phyloP scores from a whole-genome alignment of 805 yeast genomes.

The Starmerella roubikii region DNA sequence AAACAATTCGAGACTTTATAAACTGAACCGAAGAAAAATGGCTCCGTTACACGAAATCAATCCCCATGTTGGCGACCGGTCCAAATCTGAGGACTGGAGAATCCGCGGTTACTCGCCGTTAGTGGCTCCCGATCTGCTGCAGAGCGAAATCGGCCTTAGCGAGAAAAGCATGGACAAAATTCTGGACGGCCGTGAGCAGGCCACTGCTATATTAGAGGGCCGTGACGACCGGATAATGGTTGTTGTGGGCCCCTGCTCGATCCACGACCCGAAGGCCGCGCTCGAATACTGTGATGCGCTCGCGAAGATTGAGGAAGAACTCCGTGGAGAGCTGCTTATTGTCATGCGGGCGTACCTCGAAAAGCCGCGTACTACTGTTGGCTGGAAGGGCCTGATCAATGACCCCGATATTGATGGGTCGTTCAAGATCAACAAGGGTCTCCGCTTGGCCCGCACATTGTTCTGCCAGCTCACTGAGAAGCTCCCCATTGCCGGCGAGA shows the following conservation, averaged over 20 bases:
- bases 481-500: slow-evolving; percentile 91
- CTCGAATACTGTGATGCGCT: slow-evolving; percentile 69
- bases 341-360: slow-evolving; percentile 97
- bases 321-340: slow-evolving; percentile 63
- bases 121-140: slow-evolving; percentile 87
- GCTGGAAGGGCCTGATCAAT: slow-evolving; percentile 96
- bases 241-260: slow-evolving; percentile 93
- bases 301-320: slow-evolving; percentile 41
- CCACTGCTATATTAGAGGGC: slow-evolving; percentile 62
- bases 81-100: slow-evolving; percentile 22
- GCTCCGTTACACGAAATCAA: slow-evolving; percentile 20
- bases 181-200: slow-evolving; percentile 59
- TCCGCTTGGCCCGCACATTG: slow-evolving; percentile 74
- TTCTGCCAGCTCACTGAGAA: slow-evolving; percentile 67
- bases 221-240: slow-evolving; percentile 76
- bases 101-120: slow-evolving; percentile 83
- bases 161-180: slow-evolving; percentile 48
- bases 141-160: slow-evolving; percentile 67
- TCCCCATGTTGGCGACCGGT: slow-evolving; percentile 20
- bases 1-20: neutral
- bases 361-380: slow-evolving; percentile 97
- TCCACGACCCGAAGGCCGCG: slow-evolving; percentile 90
- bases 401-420: slow-evolving; percentile 93
- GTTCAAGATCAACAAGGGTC: slow-evolving; percentile 89
- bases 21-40: slow-evolving; percentile 4